Conservation (phyloP, 768 basidiomycete genomes). For the Rhodotorula toruloides region DNA sequence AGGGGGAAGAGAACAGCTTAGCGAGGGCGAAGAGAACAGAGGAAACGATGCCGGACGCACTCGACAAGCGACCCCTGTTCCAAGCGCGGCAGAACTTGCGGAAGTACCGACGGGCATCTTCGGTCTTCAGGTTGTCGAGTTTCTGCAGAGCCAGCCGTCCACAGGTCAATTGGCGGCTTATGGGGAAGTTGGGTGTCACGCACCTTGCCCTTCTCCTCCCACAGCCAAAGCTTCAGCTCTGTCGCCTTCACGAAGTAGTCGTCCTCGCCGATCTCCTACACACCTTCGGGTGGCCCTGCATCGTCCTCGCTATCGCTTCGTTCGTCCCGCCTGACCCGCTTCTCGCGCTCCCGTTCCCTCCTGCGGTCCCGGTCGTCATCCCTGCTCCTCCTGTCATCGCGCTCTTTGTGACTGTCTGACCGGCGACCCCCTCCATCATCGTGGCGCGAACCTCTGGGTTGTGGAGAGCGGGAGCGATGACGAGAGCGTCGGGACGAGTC, state of each 20-base stretch:
- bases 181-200: constrained; percentile 37
- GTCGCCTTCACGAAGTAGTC: constrained; percentile 85
- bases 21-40: neutral
- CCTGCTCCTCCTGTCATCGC: neutral
- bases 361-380: constrained; percentile 7
- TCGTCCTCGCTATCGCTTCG: constrained; percentile 2
- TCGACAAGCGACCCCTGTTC: constrained; percentile 70
- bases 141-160: constrained; percentile 54
- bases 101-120: constrained; percentile 81
- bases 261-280: constrained; percentile 68
- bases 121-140: constrained; percentile 76
- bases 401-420: neutral
- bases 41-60: constrained; percentile 51
- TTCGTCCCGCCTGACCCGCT: neutral
- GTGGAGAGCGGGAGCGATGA: neutral
- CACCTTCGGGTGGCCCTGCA: constrained; percentile 24
- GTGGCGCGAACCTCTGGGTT: neutral
- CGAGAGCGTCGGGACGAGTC: neutral
- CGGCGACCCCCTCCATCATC: neutral
- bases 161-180: neutral
- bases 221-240: constrained; percentile 83
- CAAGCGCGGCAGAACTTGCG: constrained; percentile 80
- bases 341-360: neutral
- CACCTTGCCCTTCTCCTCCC: constrained; percentile 63
- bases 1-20: neutral